These are phyloP conservation scores for Lithospermum erythrorhizon DNA, from an alignment of 257 asterid species.

Conservation along the genomic window DNA sequence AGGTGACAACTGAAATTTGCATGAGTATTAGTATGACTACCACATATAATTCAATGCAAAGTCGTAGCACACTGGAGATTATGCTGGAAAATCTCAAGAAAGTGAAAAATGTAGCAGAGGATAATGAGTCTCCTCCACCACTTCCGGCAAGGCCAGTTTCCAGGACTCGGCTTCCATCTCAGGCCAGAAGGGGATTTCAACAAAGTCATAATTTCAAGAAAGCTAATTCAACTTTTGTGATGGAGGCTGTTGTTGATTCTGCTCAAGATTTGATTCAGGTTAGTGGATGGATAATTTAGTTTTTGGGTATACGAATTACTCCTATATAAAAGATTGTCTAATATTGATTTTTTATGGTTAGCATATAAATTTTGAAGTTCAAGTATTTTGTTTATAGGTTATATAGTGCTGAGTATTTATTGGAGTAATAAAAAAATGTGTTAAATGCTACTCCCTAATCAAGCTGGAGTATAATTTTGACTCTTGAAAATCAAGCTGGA, in stretches of 20 bases:
- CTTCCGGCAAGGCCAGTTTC: slow-evolving; percentile 59
- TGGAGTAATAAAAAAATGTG: no score
- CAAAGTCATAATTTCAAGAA: not conserved
- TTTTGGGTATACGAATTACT: no score
- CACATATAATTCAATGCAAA: slow-evolving; percentile 21
- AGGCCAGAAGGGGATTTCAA: slow-evolving; percentile 23
- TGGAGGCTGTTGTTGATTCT: not conserved
- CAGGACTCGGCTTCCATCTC: slow-evolving; percentile 57
- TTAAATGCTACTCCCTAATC: no score
- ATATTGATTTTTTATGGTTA: no score
- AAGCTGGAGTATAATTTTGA: no score
- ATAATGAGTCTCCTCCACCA: slow-evolving; percentile 32
- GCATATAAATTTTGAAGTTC: no score
- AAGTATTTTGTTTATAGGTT: no score
- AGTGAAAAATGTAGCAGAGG: slow-evolving; percentile 28
- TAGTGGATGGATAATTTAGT: not conserved
- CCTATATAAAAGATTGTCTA: no score
- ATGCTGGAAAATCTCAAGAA: slow-evolving; percentile 57
- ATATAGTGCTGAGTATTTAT: no score
- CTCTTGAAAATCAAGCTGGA: no score
- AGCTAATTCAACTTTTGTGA: not conserved
- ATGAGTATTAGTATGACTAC: slow-evolving; percentile 15
- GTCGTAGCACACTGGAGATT: slow-evolving; percentile 62
- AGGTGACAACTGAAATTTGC: no score
- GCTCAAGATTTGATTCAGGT: not conserved